These are phyloP conservation scores for Picochlorum costavermella DNA, from an alignment of 139 green algal species.

Conservation along the genomic window DNA sequence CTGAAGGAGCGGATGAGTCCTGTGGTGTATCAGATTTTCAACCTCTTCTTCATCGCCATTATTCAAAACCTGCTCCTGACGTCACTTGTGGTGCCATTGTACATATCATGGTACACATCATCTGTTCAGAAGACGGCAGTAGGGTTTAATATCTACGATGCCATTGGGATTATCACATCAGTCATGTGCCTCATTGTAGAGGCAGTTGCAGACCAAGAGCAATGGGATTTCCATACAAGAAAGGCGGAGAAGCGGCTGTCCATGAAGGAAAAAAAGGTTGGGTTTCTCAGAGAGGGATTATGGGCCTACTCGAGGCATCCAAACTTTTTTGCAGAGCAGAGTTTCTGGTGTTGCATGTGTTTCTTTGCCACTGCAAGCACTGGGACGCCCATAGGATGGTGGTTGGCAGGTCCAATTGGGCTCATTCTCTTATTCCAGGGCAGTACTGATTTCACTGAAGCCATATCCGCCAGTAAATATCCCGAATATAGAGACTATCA, in stretches of 20 bases:
- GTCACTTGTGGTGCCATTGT: constrained; percentile 4
- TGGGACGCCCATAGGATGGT: constrained; percentile 26
- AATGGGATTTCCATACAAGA: constrained; percentile 28
- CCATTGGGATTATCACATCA: background rate
- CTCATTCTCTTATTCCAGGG: constrained; percentile 16
- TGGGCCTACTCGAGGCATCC: constrained; percentile 23
- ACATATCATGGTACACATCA: constrained; percentile 15
- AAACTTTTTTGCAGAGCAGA: constrained; percentile 28
- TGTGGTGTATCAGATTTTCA: constrained; percentile 23
- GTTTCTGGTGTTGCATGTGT: constrained; percentile 25
- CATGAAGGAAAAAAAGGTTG: constrained; percentile 2
- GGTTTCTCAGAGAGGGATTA: constrained; percentile 22
- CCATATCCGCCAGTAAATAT: constrained; percentile 24
- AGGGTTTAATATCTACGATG: constrained; percentile 15
- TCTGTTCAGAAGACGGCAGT: background rate
- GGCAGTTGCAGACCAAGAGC: constrained; percentile 23
- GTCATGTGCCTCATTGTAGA: constrained; percentile 21
- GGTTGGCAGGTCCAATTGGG: background rate
- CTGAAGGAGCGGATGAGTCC: constrained; percentile 7
- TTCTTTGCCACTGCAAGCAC: constrained; percentile 18
- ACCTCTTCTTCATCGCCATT: constrained; percentile 32
- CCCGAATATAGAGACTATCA: constrained; percentile 24
- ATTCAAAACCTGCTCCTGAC: constrained; percentile 25
- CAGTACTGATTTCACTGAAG: constrained; percentile 26
- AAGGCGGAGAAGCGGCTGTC: background rate